A percentile compares a stretch with the other conserved stretches of the same genome.
phyloP scores from a whole-genome alignment of 1,139 yeast species.

The Geotrichum reessii region DNA sequence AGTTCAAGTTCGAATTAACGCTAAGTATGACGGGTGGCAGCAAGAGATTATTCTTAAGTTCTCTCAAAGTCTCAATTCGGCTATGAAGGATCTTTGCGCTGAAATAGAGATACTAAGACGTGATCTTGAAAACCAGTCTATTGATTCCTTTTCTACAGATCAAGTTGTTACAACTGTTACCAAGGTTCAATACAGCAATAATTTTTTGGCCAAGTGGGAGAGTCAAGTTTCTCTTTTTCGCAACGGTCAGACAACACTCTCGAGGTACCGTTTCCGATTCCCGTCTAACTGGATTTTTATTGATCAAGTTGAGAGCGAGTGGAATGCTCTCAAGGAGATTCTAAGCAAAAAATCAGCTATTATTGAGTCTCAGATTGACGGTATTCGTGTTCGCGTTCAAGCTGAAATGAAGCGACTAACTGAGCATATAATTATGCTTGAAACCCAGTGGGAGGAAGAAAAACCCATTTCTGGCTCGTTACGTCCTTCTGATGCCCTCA shows the following conservation, averaged over 20 bases:
- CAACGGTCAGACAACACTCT: constrained; percentile 45
- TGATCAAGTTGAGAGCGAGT: constrained; percentile 58
- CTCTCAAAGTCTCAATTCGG: constrained; percentile 35
- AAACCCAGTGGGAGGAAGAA: constrained; percentile 45
- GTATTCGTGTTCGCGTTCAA: constrained; percentile 42
- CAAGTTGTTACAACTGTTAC: constrained; percentile 39
- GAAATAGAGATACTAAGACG: constrained; percentile 32
- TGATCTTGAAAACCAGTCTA: constrained; percentile 34
- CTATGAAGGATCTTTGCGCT: constrained; percentile 31
- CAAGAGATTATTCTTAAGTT: constrained; percentile 44
- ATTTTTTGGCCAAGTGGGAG: constrained; percentile 35
- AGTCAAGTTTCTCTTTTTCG: constrained; percentile 30
- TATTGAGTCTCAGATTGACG: constrained; percentile 44
- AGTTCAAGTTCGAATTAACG: constrained; percentile 50
- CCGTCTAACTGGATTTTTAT: constrained; percentile 54
- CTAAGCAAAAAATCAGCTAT: constrained; percentile 38
- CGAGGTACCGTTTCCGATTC: constrained; percentile 45
- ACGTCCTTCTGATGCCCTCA: constrained; percentile 50
- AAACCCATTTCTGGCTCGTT: constrained; percentile 47
- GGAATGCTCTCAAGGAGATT: constrained; percentile 44
- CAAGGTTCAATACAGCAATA: constrained; percentile 32
- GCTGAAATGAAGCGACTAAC: constrained; percentile 42
- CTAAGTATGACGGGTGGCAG: constrained; percentile 58
- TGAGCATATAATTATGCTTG: constrained; percentile 33
- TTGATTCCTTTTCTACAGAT: constrained; percentile 39